Base-by-base conservation (phyloP, 257 asterid species). In the Sherardia arvensis region DNA sequence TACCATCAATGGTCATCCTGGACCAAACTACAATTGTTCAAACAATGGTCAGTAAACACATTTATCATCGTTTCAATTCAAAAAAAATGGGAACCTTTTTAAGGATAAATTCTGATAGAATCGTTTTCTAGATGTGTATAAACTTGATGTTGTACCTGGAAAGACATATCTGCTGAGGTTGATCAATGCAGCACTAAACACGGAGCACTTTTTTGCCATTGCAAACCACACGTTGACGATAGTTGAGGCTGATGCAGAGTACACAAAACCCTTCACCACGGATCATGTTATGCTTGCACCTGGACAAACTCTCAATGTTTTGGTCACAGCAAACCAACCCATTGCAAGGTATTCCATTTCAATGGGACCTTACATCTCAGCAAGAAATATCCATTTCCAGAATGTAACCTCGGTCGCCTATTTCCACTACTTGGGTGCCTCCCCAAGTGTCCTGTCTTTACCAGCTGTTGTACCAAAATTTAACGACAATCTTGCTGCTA, bases 1-100 rank as follows among this genome's bases (percentile, higher is more conserved):
- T 68, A 85, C 87, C 1, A 83, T 85, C 82, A 83, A 85, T 45
- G 89, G 93, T 64, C 87, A 83, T 67, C 93, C 93, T 0, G 93
- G 93, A 55, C 87, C 89, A 66, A 83, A 80, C 40, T 83, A 85
- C 61, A 80, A 80, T 68, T 83, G 93, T 83, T 85, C 93, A 12
- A 56, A 55, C 69, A 72, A 75, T 59, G 89, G 93, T 83, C 23
- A 11, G 61, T 27, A 15, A 76, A 65, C 64, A 17, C 4, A 9
- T 6, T 56, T 57, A 14, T 28, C 21, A 18, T 27, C 17, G n/a
- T 56, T 30, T 53, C 9, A 22, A 53, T 22, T 15, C 57, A 53
- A 53, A 21, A 53, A n/a, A 2, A 49, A 20, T n/a, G 9, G 0
- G 22, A 21, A 22, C 3, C 28, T 53, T 22, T 21, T 20, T n/a